phyloP scores from a whole-genome alignment of 73 alveolate species.

The Paramecium pentaurelia region DNA sequence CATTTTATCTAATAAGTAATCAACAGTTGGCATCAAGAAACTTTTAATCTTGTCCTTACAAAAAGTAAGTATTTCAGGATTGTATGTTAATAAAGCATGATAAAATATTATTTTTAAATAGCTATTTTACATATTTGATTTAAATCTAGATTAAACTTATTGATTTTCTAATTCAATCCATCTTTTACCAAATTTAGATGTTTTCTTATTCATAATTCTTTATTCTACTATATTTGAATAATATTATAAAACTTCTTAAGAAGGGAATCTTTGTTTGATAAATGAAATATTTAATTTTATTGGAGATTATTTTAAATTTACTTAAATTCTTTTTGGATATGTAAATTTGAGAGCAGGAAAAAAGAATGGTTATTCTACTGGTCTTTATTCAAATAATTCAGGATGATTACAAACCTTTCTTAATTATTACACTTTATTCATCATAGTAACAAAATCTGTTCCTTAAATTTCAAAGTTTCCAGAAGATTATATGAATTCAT shows the following conservation, averaged over 20 bases:
- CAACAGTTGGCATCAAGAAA: conserved; percentile 53
- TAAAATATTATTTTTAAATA: background rate
- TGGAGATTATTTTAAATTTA: background rate
- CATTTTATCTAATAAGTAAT: conserved; percentile 10
- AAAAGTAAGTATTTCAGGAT: background rate
- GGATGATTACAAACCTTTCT: conserved; percentile 99
- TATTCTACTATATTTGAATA: conserved; percentile 34
- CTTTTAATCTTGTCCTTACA: background rate
- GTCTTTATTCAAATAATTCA: conserved; percentile 96
- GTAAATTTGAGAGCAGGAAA: background rate
- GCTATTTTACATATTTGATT: background rate
- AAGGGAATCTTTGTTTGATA: background rate
- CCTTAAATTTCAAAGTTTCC: conserved; percentile 81
- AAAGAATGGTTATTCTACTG: conserved; percentile 87
- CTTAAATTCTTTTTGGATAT: conserved; percentile 21
- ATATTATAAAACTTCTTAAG: conserved; percentile 1
- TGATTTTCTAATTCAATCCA: background rate
- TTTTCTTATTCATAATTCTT: background rate
- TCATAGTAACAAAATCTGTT: conserved; percentile 91
- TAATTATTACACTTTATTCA: conserved; percentile 96
- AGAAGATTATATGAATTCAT: conserved; percentile 88
- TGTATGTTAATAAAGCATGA: conserved; percentile 5
- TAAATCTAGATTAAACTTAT: background rate
- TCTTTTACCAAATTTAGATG: background rate
- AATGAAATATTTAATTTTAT: background rate